Percentiles rank a stretch among this genome's conserved stretches.
phyloP scores from a whole-genome alignment of 139 green algal species.

The Chlamydomonas incerta region DNA sequence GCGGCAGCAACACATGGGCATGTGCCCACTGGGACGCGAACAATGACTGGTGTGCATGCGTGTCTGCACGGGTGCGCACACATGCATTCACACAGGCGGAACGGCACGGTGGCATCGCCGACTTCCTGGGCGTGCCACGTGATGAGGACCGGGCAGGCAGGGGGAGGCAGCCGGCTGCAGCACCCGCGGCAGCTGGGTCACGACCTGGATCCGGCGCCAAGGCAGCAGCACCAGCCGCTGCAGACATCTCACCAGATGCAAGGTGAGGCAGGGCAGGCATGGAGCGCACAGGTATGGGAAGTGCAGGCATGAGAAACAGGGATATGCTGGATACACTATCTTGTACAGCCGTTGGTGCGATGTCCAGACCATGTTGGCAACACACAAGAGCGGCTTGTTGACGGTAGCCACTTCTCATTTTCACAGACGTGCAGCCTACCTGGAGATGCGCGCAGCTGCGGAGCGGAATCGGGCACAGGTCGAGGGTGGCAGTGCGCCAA shows the following conservation, averaged over 20 bases:
- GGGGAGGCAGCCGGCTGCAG: background rate
- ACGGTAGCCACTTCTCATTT: too few relatives aligned
- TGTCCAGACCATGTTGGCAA: too few relatives aligned
- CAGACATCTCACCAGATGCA: conserved; percentile 16
- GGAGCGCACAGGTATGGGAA: too few relatives aligned
- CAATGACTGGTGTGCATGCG: too few relatives aligned
- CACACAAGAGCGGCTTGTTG: too few relatives aligned
- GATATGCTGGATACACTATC: too few relatives aligned
- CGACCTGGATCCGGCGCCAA: background rate
- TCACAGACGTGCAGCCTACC: conserved; percentile 24
- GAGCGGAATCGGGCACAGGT: conserved; percentile 45
- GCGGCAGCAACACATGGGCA: too few relatives aligned
- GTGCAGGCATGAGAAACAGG: too few relatives aligned
- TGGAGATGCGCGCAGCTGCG: conserved; percentile 39
- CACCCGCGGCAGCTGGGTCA: background rate
- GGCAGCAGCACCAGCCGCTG: background rate
- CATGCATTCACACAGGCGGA: background rate
- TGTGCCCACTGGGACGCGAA: too few relatives aligned
- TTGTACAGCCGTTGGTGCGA: too few relatives aligned
- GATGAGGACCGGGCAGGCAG: background rate
- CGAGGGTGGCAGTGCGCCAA: background rate
- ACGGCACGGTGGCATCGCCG: conserved; percentile 35
- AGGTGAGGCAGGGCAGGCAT: background rate
- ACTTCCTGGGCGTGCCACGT: conserved; percentile 46
- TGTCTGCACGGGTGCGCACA: too few relatives aligned